Conservation (phyloP, 768 basidiomycete species). For the Trametes sanguinea region DNA sequence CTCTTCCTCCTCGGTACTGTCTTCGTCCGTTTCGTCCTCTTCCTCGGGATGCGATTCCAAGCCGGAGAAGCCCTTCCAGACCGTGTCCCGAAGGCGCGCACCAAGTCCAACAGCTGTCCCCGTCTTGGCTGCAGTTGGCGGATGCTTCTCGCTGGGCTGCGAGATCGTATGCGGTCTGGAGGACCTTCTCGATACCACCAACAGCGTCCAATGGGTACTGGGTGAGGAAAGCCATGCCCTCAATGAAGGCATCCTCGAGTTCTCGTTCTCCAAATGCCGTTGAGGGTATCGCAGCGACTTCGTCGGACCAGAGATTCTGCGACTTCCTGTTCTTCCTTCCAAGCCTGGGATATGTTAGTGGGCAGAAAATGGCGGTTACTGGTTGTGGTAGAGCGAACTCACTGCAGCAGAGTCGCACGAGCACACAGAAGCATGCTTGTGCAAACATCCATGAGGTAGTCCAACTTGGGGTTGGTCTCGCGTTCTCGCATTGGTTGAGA, state of each 20-base stretch:
- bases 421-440: conserved; percentile 66
- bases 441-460: conserved; percentile 70
- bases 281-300: conserved; percentile 39
- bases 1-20: conserved; percentile 22
- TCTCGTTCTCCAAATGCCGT: conserved; percentile 52
- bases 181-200: conserved; percentile 69
- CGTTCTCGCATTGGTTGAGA: conserved; percentile 57
- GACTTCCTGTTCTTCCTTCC: conserved; percentile 47
- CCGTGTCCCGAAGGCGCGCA: conserved; percentile 53
- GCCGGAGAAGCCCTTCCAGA: conserved; percentile 67
- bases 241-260: conserved; percentile 63
- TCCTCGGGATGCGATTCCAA: conserved; percentile 34
- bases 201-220: conserved; percentile 62
- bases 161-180: conserved; percentile 70
- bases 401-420: conserved; percentile 54
- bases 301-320: conserved; percentile 57
- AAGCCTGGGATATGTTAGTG: conserved; percentile 42
- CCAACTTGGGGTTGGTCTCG: conserved; percentile 59
- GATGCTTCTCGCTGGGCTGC: conserved; percentile 47
- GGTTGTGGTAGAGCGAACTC: not conserved
- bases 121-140: conserved; percentile 33
- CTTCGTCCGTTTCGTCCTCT: conserved; percentile 38
- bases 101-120: conserved; percentile 45
- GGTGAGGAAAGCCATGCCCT: conserved; percentile 65
- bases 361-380: no score